Base-by-base conservation (phyloP, 306 rosid genomes). In the Lablab purpureus region DNA sequence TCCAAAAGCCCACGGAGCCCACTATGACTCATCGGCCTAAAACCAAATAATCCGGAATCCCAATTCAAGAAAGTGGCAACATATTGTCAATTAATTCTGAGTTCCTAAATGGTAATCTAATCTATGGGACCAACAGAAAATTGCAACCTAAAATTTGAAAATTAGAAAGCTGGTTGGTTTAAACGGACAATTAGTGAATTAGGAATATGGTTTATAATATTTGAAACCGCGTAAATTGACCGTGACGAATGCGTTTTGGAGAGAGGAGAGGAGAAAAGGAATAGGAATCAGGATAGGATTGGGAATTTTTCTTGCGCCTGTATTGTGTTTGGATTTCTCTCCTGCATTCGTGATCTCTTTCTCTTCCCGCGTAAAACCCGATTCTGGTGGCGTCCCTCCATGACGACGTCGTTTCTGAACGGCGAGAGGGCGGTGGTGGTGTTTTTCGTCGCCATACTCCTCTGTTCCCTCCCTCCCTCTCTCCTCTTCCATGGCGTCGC, bases 351-450 rank as follows among this genome's bases (percentile, higher is more conserved):
- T 34, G 65, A 19, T 63, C 73, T 28, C 10, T 4, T 41, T 10
- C 27, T 43, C 60, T 81, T 82, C 81, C 88, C 86, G 81, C 85
- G 85, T 78, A 63, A 84, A 80, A 50, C 37, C 50, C 49, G 49
- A 43, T 43, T 43, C 49, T 43, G 15, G 49, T 2, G 49, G 15
- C 49, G 27, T 45, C 9, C 21, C 18, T 43, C 74, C 78, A 80
- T 73, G 83, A 55, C 83, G 76, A 45, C 83, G 83, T 55, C 83
- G 80, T 83, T 83, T 0, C 3, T 78, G 17, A 78, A 43, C 80
- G 98, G 99, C 32, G 99, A 95, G 88, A 86, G 98, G 81, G 68
- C 81, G 32, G 93, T 91, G 55, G 93, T 90, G 58, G 65, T 90
- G 14, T 80, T 91, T 8, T 93, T 95, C 92, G 69, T 93, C 68